Evolutionary conservation across 163 green algal genomes (phyloP), one percentile per base, ranked within the genome.

Genomic region (Chlorella variabilis): DNA sequence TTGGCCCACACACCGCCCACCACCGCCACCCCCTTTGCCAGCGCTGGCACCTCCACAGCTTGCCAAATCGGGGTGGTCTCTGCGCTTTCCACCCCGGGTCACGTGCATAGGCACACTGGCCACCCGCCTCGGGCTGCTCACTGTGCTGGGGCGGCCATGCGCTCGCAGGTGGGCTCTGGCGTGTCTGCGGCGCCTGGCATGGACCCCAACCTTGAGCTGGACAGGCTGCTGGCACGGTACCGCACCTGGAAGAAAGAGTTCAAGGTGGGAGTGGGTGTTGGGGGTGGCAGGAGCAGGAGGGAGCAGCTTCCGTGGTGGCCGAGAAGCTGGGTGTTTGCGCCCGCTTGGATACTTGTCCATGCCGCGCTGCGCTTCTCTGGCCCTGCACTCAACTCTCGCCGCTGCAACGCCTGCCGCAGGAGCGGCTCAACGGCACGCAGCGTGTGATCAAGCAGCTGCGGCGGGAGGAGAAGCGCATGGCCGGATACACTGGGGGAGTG

Each of bases 171-270:
- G 34, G 5, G 68, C 17, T 5, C 8, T 36, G 91, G 89, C 29
- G 41, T 76, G 38, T 77, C 84, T 25, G 61, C 73, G 15, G 91
- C 91, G 1, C 88, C 89, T 0, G 89, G 89, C 71, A 94, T 96
- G 86, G 85, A 96, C 84, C 80, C 89, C 0, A 86, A 91, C 45
- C 51, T 71, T 23, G 91, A 96, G 89, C 75, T 93, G 70, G 82
- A 86, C 69, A 67, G 77, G 45, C 82, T 86, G 61, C 2, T 86
- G 49, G 45, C 65, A 45, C 85, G 89, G 41, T 93, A 91, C 71
- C 87, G 92, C 67, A 33, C 51, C 4, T 95, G 91, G 91, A 93
- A 94, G 77, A 81, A 86, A 58, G 83, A 88, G 34, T 95, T 94
- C 86, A 94, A 93, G 88, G 70, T 77, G 48, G 20, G 45, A 15